A percentile compares a stretch with the other conserved stretches of the same genome.
Evolutionary conservation across 495 filamentous ascomycete species (phyloP).

Genomic region (Xylaria curta): DNA sequence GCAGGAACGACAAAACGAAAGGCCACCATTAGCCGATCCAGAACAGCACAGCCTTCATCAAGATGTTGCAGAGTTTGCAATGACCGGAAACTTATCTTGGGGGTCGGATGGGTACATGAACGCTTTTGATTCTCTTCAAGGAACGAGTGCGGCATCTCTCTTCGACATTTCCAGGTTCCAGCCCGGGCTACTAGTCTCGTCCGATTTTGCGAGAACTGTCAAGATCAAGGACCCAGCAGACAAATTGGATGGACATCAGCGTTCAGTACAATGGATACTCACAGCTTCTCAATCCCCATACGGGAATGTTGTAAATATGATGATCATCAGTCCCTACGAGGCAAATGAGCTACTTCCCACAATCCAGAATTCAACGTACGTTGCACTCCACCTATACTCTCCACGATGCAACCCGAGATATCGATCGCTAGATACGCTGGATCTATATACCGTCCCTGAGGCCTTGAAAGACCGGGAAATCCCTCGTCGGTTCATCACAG

Average conservation of each 20-base stretch:
- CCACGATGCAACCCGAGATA: constrained; percentile 57
- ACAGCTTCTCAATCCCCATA: constrained; percentile 41
- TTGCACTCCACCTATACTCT: constrained; percentile 63
- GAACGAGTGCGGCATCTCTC: constrained; percentile 46
- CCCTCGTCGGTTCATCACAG: constrained; percentile 41
- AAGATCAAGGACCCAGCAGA: constrained; percentile 34
- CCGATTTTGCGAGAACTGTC: constrained; percentile 63
- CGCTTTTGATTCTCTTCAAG: constrained; percentile 53
- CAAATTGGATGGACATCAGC: constrained; percentile 56
- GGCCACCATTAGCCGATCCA: constrained; percentile 48
- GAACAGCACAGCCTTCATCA: constrained; percentile 50
- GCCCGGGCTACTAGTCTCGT: constrained; percentile 55
- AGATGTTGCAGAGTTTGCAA: constrained; percentile 51
- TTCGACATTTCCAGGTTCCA: constrained; percentile 48
- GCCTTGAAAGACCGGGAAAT: constrained; percentile 3
- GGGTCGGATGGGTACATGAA: constrained; percentile 47
- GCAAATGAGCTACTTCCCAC: constrained; percentile 56
- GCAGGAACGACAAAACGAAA: constrained; percentile 61
- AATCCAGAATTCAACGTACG: constrained; percentile 42
- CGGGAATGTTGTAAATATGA: constrained; percentile 36
- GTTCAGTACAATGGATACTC: constrained; percentile 66
- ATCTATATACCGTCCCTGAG: constrained; percentile 46
- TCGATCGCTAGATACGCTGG: constrained; percentile 54
- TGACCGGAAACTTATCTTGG: constrained; percentile 31
- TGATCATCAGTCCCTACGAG: constrained; percentile 71